Conservation (phyloP, 2,329 filamentous ascomycete genomes). For the Fusarium miscanthi region DNA sequence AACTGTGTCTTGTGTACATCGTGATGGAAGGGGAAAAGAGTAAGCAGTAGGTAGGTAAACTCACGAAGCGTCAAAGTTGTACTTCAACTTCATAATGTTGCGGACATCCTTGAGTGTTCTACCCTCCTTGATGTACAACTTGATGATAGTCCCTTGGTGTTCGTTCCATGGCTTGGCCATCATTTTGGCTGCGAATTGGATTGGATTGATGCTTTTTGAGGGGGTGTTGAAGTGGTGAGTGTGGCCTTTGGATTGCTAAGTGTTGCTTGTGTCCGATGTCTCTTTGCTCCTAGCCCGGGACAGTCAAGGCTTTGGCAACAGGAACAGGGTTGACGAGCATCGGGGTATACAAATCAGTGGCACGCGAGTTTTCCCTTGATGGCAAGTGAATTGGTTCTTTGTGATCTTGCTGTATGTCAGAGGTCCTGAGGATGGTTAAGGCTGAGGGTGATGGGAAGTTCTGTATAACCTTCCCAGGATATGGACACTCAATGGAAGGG, state of each 20-base stretch:
- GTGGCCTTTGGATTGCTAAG: neutral
- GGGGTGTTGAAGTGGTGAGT: neutral
- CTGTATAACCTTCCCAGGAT: constrained; percentile 29
- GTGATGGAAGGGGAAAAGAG: neutral
- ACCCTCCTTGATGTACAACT: constrained; percentile 55
- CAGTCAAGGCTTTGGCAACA: constrained; percentile 34
- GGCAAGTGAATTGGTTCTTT: neutral
- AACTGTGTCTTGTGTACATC: neutral
- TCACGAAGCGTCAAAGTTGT: constrained; percentile 57
- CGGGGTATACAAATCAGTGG: constrained; percentile 3
- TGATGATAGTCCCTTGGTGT: constrained; percentile 51
- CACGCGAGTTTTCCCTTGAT: neutral
- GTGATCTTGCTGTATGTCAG: neutral
- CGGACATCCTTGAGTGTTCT: constrained; percentile 56
- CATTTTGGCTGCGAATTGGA: constrained; percentile 22
- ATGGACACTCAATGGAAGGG: neutral
- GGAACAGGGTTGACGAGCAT: constrained; percentile 27
- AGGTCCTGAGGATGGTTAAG: neutral
- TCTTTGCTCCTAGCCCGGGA: constrained; percentile 32
- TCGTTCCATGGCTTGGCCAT: constrained; percentile 60
- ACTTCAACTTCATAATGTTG: constrained; percentile 52
- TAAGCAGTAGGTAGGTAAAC: constrained; percentile 25
- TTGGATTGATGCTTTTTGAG: neutral
- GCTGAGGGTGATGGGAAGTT: constrained; percentile 21
- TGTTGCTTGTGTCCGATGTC: constrained; percentile 1